Conservation (phyloP, 805 yeast genomes). For the Metschnikowia reukaufii region DNA sequence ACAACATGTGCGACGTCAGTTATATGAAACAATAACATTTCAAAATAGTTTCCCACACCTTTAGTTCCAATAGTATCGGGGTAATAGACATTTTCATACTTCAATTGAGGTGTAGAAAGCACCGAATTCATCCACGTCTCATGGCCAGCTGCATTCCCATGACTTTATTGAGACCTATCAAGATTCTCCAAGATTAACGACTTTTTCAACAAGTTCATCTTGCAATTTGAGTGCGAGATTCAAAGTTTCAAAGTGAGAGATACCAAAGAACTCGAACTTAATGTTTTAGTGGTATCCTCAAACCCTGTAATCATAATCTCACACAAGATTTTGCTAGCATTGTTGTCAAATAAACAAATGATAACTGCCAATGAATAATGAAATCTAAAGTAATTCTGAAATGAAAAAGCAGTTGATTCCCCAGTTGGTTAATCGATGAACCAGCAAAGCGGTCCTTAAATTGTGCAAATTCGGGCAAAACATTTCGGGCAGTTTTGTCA, state of each 20-base stretch:
- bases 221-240: constrained; percentile 51
- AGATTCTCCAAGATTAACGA: constrained; percentile 49
- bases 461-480: constrained; percentile 27
- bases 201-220: constrained; percentile 55
- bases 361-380: constrained; percentile 71
- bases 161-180: constrained; percentile 16
- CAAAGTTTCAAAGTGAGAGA: constrained; percentile 45
- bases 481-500: constrained; percentile 51
- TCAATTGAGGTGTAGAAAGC: constrained; percentile 22
- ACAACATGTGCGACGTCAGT: constrained; percentile 73
- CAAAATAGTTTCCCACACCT: constrained; percentile 65
- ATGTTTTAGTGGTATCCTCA: constrained; percentile 52
- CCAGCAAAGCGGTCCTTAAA: constrained; percentile 26
- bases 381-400: constrained; percentile 44
- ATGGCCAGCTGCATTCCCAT: constrained; percentile 20
- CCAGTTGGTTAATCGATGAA: constrained; percentile 18
- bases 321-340: constrained; percentile 56
- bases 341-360: constrained; percentile 61
- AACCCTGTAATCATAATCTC: constrained; percentile 56
- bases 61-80: constrained; percentile 53
- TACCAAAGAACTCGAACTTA: constrained; percentile 36
- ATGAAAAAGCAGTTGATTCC: constrained; percentile 15
- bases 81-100: constrained; percentile 34
- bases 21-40: constrained; percentile 69
- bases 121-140: constrained; percentile 32